Percentiles rank a stretch among this genome's conserved stretches.
Evolutionary conservation across 2,329 filamentous ascomycete genomes (phyloP).

Genomic region (Aspergillus brasiliensis): DNA sequence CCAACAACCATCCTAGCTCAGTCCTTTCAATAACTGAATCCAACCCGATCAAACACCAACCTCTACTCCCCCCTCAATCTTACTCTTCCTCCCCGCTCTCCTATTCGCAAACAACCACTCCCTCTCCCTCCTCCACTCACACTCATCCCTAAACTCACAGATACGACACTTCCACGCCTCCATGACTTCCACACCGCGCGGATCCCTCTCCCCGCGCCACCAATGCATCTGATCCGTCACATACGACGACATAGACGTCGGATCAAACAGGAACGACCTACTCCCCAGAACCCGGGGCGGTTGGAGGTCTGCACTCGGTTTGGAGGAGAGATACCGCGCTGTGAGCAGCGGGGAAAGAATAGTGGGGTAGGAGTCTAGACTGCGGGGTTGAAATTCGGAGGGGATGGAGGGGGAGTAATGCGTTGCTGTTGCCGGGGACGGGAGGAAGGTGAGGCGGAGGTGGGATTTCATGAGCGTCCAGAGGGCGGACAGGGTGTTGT

Average conservation of each 20-base stretch:
- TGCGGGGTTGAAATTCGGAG: slow-evolving; percentile 35
- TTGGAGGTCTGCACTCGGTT: slow-evolving; percentile 26
- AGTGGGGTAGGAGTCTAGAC: slow-evolving; percentile 40
- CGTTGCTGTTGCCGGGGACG: slow-evolving; percentile 11
- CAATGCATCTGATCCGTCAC: slow-evolving; percentile 72
- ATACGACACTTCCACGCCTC: slow-evolving; percentile 86
- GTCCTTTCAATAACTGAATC: too few relatives aligned
- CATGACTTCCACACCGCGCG: slow-evolving; percentile 75
- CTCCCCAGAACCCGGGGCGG: slow-evolving; percentile 50
- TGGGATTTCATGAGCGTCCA: slow-evolving; percentile 67
- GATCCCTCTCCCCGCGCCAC: slow-evolving; percentile 77
- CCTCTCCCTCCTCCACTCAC: slow-evolving; percentile 74
- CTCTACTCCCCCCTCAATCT: neutral
- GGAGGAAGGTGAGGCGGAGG: slow-evolving; percentile 54
- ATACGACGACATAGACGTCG: slow-evolving; percentile 64
- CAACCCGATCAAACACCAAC: neutral
- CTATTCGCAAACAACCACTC: slow-evolving; percentile 58
- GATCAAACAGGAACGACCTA: slow-evolving; percentile 68
- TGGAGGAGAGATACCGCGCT: slow-evolving; percentile 46
- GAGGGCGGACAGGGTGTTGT: slow-evolving; percentile 62
- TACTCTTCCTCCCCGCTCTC: slow-evolving; percentile 20
- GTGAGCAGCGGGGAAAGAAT: slow-evolving; percentile 49
- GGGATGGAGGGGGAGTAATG: slow-evolving; percentile 30
- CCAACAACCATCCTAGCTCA: neutral
- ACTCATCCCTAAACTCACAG: slow-evolving; percentile 80